A percentile compares a stretch with the other conserved stretches of the same genome.
Conservation (phyloP, 352 stramenopile genomes). For the Phytophthora fragariae region DNA sequence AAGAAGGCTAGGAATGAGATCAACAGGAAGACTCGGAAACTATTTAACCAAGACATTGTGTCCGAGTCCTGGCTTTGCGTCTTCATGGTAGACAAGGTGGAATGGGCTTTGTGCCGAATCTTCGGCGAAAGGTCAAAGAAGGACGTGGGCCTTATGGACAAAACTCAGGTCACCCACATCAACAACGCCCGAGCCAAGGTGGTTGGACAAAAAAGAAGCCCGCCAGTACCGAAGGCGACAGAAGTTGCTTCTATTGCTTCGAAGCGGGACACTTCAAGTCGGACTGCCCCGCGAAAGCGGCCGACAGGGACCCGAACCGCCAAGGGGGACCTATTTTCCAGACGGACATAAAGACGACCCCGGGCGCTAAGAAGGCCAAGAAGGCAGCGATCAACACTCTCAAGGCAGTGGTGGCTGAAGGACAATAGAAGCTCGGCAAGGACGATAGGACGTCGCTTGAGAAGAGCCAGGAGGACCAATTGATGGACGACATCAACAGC, state of each 20-base stretch:
- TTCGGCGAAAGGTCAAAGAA: conserved; percentile 27
- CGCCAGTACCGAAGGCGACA: background rate
- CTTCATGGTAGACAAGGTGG: conserved; percentile 17
- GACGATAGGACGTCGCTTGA: background rate
- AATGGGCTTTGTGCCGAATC: background rate
- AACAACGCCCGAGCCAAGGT: too few species aligned
- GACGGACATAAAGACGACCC: too few species aligned
- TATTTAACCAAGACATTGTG: background rate
- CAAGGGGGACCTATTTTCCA: too few species aligned
- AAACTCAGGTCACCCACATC: conserved; percentile 2
- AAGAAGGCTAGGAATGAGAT: conserved; percentile 24
- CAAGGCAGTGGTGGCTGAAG: too few species aligned
- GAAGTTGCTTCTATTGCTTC: conserved; percentile 16
- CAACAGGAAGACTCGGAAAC: conserved; percentile 14
- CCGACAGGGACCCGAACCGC: conserved; percentile 8
- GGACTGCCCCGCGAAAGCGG: background rate
- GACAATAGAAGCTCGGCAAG: too few species aligned
- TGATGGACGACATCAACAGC: too few species aligned
- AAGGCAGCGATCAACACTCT: too few species aligned
- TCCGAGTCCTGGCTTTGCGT: conserved; percentile 22
- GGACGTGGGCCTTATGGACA: background rate
- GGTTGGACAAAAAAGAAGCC: too few species aligned
- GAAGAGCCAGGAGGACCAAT: too few species aligned
- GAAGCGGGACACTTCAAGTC: conserved; percentile 12
- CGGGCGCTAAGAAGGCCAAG: too few species aligned